These are phyloP conservation scores for Fusarium subglutinans DNA, from an alignment of 2,329 filamentous ascomycete species.

Conservation along the genomic window DNA sequence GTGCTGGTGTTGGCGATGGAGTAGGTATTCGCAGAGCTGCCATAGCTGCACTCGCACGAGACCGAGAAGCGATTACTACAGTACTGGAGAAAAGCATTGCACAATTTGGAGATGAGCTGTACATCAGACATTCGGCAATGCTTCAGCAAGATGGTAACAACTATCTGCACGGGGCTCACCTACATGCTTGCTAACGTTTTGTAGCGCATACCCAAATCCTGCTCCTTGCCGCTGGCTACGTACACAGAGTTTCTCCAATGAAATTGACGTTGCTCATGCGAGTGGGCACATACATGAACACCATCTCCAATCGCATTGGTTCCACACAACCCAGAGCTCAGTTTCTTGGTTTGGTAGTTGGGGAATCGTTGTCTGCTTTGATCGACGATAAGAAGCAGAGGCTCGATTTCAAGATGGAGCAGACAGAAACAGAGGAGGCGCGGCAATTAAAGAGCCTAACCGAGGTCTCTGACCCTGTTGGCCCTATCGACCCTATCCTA, in stretches of 20 bases:
- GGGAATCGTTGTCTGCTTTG: constrained; percentile 73
- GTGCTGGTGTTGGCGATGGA: constrained; percentile 70
- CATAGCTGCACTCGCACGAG: constrained; percentile 64
- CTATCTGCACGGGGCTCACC: no score
- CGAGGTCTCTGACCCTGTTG: constrained; percentile 68
- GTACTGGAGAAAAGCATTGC: constrained; percentile 74
- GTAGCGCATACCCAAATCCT: constrained; percentile 82
- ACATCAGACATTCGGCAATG: constrained; percentile 85
- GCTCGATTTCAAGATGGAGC: constrained; percentile 86
- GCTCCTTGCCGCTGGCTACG: constrained; percentile 79
- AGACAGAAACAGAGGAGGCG: constrained; percentile 77
- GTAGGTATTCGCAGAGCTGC: constrained; percentile 74
- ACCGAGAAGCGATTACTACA: constrained; percentile 60
- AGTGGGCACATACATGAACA: constrained; percentile 76
- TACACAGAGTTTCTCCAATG: constrained; percentile 72
- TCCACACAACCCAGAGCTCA: constrained; percentile 78
- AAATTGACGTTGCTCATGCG: constrained; percentile 75
- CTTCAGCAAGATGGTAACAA: constrained; percentile 85
- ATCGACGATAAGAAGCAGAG: constrained; percentile 74
- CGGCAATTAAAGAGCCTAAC: constrained; percentile 77
- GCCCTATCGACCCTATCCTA: constrained; percentile 63
- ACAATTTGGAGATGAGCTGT: constrained; percentile 86
- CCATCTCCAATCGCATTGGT: constrained; percentile 85
- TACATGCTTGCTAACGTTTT: constrained; percentile 34
- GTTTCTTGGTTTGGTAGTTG: constrained; percentile 89